Base-by-base conservation (phyloP, 2,329 filamentous ascomycete species). In the Scolecobasidium constrictum region DNA sequence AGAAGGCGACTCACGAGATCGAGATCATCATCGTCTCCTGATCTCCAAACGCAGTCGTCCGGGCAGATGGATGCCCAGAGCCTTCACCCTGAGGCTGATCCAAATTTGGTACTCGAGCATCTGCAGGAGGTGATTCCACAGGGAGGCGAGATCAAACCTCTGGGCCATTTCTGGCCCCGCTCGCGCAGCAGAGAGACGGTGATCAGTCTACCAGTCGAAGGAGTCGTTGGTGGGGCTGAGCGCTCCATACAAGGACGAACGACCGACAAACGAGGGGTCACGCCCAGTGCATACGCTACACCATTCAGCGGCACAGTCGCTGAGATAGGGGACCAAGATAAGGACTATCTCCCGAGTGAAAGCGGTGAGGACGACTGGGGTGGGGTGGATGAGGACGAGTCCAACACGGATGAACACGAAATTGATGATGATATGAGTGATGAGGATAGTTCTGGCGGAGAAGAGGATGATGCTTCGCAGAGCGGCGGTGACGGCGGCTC, bases 261-360 rank as follows among this genome's bases (percentile, higher is more conserved):
- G 12, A 19, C 21, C 11, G 35, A 21, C 18, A 46, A 37, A 18
- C 31, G 43, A 13, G 40, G 42, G 20, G 20, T 44, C 22, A 46
- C 45, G 12, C 44, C 45, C 17, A 19, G 18, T 36, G 44, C 45
- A 21, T 47, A 47, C 21, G 44, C 45, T 6, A 47, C 45, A 13
- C 45, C 45, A 9, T 47, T 21, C 21, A 38, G 34, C 13, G 42
- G 35, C 7, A 39, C 35, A 13, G 21, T 35, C 19, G 20, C 33
- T 16, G 31, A 16, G 20, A 13, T 19, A 9, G 17, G 31, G 9
- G 31, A 15, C 9, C 18, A 2, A 20, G 34, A 37, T 3, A 16
- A 20, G 20, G 34, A 26, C 12, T 20, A 28, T 15, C 7, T 15
- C 9, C 35, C 35, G 16, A 43, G 42, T 23, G 42, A 15, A 15